Evolutionary conservation across 805 yeast species (phyloP), one percentile per base, ranked within the genome.

Genomic region (Barnettozyma californica): DNA sequence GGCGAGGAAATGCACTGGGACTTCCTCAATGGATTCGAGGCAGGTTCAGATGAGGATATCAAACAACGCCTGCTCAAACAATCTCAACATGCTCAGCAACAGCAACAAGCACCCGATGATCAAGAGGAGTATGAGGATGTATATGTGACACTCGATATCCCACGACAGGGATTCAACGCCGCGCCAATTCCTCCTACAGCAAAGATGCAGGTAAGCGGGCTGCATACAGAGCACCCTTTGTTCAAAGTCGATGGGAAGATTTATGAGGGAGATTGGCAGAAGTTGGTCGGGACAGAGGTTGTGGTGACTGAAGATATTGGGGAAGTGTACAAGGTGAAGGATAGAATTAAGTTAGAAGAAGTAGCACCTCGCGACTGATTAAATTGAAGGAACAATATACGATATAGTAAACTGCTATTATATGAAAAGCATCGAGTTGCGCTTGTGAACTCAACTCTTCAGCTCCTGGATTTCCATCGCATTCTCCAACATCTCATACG

Each of bases 1-100:
- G 98, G 98, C 8, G 94, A 91, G 59, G 97, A 90, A 64, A 88
- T 89, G 95, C 83, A 87, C 61, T 91, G 97, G 97, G 80, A 83
- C 57, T 92, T 90, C 70, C 79, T 77, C 59, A 73, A 66, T 69
- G 80, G 79, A 18, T 83, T 78, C 55, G 96, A 88, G 68, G 96
- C 97, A 6, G 97, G 97, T 10, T 86, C 95, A 3, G 88, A 83
- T 53, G 95, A 84, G 44, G 97, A 90, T 65, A 80, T 89, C 46
- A 79, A 76, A 55, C 76, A 78, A 14, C 74, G 90, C 60, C 60
- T 55, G 53, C 20, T 23, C 11, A 35, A 34, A 23, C 27, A 38
- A 7, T 14, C 29, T 3, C 18, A 33, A 41, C 20, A 33, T 36
- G 19, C 39, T 4, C 21, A 25, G 16, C 36, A 27, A 21, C 19